A percentile compares a stretch with the other conserved stretches of the same genome.
phyloP scores from a whole-genome alignment of 116 monocot species.

The Dioscorea cayenensis region DNA sequence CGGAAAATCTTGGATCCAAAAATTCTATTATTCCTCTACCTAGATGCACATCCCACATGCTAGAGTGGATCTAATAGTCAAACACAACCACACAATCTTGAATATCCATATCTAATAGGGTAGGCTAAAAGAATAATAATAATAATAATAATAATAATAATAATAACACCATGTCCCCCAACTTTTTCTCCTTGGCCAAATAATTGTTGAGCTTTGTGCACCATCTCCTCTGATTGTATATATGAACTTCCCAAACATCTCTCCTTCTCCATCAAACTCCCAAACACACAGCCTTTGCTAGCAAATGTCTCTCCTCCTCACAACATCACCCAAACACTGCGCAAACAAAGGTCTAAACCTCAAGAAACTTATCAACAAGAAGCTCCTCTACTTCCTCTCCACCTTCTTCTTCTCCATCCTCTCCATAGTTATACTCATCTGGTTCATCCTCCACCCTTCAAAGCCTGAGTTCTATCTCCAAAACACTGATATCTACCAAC shows the following conservation, averaged over 20 bases:
- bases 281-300: background rate
- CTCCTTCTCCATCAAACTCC: background rate
- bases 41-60: no score
- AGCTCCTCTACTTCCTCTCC: slow-evolving; percentile 40
- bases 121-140: no score
- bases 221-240: background rate
- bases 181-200: background rate
- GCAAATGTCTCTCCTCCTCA: slow-evolving; percentile 45
- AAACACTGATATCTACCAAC: slow-evolving; percentile 37
- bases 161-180: background rate
- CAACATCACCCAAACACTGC: slow-evolving; percentile 60
- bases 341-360: slow-evolving; percentile 28
- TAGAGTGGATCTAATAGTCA: no score
- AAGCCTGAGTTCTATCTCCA: slow-evolving; percentile 60
- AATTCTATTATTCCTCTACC: no score
- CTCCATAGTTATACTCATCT: slow-evolving; percentile 37
- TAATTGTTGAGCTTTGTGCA: background rate
- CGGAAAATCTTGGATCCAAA: no score
- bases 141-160: background rate
- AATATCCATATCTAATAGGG: no score
- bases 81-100: no score
- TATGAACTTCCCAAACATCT: background rate
- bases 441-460: slow-evolving; percentile 63
- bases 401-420: slow-evolving; percentile 30
- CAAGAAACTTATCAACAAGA: slow-evolving; percentile 27